Evolutionary conservation across 805 yeast species (phyloP).

Genomic region (Metschnikowia noctiluminum): DNA sequence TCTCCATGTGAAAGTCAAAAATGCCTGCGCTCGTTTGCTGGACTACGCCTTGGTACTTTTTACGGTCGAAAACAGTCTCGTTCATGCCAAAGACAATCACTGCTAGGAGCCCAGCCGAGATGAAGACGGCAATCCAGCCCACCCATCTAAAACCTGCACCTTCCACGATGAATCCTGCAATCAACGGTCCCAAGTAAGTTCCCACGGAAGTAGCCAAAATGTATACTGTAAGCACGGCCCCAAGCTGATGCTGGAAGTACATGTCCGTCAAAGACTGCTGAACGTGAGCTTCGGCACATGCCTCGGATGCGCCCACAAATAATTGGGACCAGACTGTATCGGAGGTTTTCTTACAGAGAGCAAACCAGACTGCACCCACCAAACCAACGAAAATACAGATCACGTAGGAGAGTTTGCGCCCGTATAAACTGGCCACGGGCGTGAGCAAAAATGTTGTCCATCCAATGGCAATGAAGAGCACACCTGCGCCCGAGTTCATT

Average conservation of each 20-base stretch:
- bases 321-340: conserved; percentile 77
- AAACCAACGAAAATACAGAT: conserved; percentile 59
- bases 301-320: conserved; percentile 77
- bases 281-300: conserved; percentile 72
- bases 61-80: conserved; percentile 61
- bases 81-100: conserved; percentile 60
- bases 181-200: conserved; percentile 73
- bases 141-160: conserved; percentile 74
- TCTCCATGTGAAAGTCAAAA: background rate
- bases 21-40: conserved; percentile 1
- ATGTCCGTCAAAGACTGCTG: conserved; percentile 69
- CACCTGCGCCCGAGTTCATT: conserved; percentile 82
- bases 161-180: conserved; percentile 70
- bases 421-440: conserved; percentile 67
- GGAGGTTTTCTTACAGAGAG: conserved; percentile 45
- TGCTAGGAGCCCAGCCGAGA: conserved; percentile 46
- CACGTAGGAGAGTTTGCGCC: conserved; percentile 61
- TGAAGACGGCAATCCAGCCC: conserved; percentile 63
- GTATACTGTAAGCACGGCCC: conserved; percentile 67
- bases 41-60: conserved; percentile 23
- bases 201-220: conserved; percentile 74
- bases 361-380: conserved; percentile 72
- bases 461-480: conserved; percentile 67
- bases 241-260: conserved; percentile 74
- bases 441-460: conserved; percentile 61